Percentiles rank a stretch among this genome's conserved stretches.
phyloP scores from a whole-genome alignment of 257 asterid species.

The Solanum bulbocastanum region DNA sequence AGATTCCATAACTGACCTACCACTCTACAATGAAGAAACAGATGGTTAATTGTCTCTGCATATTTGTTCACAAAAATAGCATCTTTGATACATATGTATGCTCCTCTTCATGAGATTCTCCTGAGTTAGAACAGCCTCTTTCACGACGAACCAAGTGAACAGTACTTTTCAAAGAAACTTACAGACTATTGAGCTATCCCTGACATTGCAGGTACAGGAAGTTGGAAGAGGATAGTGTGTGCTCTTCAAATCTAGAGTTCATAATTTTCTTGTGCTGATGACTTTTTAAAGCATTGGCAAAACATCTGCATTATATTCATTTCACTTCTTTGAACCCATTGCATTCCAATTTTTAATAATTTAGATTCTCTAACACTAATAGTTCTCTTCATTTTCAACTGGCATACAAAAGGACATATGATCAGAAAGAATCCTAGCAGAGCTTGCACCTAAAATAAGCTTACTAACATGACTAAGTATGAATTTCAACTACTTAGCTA shows the following conservation, averaged over 20 bases:
- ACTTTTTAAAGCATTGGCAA: background rate
- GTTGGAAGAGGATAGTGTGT: background rate
- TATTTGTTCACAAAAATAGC: background rate
- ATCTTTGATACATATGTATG: no score
- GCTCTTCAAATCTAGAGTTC: background rate
- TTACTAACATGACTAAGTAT: background rate
- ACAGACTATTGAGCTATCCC: background rate
- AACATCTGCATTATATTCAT: background rate
- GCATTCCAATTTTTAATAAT: background rate
- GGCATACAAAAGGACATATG: background rate
- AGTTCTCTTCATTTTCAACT: background rate
- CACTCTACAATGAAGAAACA: background rate
- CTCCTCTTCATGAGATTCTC: background rate
- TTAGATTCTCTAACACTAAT: background rate
- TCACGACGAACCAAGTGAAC: background rate
- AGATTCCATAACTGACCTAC: background rate
- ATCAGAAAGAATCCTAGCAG: background rate
- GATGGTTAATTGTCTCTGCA: background rate
- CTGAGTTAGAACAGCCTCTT: background rate
- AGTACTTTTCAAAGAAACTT: background rate
- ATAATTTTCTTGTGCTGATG: background rate
- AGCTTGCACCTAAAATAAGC: background rate
- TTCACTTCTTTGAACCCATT: background rate
- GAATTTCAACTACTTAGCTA: background rate
- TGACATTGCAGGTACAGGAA: background rate